Evolutionary conservation across 352 stramenopile genomes (phyloP), one percentile per base, ranked within the genome.

Genomic region (Globisporangium nagaii): DNA sequence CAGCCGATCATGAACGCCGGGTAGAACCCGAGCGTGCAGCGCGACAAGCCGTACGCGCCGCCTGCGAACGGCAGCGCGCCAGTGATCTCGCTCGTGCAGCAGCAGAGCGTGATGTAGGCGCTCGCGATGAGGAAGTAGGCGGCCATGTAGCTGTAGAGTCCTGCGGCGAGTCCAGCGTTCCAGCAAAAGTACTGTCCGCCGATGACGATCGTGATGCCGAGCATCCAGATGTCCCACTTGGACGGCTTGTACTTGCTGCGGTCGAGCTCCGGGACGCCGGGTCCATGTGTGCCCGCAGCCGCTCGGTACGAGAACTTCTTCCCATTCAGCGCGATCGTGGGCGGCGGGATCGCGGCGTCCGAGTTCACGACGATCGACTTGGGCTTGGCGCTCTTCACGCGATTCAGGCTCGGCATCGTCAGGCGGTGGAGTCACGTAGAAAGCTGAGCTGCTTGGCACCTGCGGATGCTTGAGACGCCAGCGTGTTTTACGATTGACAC

Each of bases 171-270:
- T 1, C 68, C 68, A 0, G 24, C 45, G 49, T 76, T 76, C 61
- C 68, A 76, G 49, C 53, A 54, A 20, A 73, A 70, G 58, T 68
- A 71, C 53, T 76, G 68, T 0, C 65, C 62, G 30, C 62, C 65
- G 12, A 76, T 60, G 17, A 51, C 68, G 42, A 73, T 72, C 12
- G 47, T 48, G 34, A 75, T 67, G 7, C 67, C 63, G 13, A 72
- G 48, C 11, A 66, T 51, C 55, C 43, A 70, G 53, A 75, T 61
- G 49, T 75, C 67, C 54, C 84, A 96, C n/a, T 50, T 53, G 2
- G 15, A 22, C 2, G 28, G 46, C 4, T 53, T n/a, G 46, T 41
- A 53, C 2, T 19, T 40, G n/a, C 13, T 30, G 13, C 15, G 12
- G 1, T 24, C 41, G 27, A 15, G 5, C 6, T 31, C 31, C 1